Percentiles rank a stretch among this genome's conserved stretches.
Evolutionary conservation across 1,284 basidiomycete genomes (phyloP).

Genomic region (Sporisorium exsertum): DNA sequence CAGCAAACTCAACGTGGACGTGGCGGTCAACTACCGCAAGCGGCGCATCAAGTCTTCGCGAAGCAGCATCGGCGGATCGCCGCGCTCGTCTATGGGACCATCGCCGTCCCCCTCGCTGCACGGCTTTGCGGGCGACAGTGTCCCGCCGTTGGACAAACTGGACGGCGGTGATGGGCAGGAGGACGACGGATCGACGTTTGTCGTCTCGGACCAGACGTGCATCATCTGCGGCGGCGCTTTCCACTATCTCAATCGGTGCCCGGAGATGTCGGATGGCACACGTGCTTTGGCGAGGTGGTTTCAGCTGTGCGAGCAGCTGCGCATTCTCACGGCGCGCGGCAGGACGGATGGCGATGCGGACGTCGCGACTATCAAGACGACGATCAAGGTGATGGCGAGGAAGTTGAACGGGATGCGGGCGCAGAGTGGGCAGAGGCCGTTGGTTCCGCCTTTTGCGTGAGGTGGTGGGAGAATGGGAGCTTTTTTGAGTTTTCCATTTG

Average conservation of each 20-base stretch:
- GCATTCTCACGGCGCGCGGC: constrained; percentile 24
- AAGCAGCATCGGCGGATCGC: constrained; percentile 24
- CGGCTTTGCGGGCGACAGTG: constrained; percentile 2
- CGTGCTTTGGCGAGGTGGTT: constrained; percentile 33
- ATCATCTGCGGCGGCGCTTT: constrained; percentile 45
- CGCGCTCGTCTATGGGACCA: constrained; percentile 20
- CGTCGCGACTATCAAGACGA: constrained; percentile 37
- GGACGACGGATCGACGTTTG: constrained; percentile 10
- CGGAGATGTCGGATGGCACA: constrained; percentile 35
- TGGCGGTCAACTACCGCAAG: constrained; percentile 32
- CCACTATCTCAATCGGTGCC: constrained; percentile 44
- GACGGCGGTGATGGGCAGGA: neutral
- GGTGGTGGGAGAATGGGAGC: neutral
- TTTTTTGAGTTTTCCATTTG: neutral
- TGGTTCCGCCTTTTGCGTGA: constrained; percentile 29
- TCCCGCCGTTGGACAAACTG: neutral
- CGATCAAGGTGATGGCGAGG: constrained; percentile 42
- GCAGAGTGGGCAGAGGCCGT: constrained; percentile 12
- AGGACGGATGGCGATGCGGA: constrained; percentile 28
- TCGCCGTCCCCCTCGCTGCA: constrained; percentile 22
- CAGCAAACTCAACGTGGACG: constrained; percentile 30
- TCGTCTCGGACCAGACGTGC: constrained; percentile 30
- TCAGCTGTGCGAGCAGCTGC: constrained; percentile 35
- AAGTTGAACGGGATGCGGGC: constrained; percentile 27
- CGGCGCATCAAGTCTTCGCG: constrained; percentile 27